Evolutionary conservation across 2,329 filamentous ascomycete species (phyloP).

Genomic region (Fusarium ambrosium): DNA sequence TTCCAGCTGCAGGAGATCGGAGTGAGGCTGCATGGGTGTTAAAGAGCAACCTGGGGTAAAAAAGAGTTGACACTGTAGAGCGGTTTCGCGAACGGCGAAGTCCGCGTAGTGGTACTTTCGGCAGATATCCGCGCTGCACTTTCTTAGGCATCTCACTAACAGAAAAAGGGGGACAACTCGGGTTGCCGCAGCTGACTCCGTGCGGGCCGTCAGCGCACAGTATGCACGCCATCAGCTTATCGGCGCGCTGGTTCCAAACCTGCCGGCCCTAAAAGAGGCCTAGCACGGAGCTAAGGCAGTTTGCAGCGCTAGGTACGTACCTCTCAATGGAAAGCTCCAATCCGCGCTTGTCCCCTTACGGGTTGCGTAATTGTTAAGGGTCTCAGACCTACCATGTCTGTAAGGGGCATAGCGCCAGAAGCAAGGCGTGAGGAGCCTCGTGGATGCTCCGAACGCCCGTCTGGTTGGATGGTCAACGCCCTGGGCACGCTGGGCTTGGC

Average conservation of each 20-base stretch:
- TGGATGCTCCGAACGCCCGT: slow-evolving; percentile 26
- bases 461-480: slow-evolving; percentile 47
- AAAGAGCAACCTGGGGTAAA: slow-evolving; percentile 42
- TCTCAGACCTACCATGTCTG: slow-evolving; percentile 26
- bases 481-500: slow-evolving; percentile 13
- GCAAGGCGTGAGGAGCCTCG: slow-evolving; percentile 20
- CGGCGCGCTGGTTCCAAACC: slow-evolving; percentile 40
- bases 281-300: slow-evolving; percentile 39
- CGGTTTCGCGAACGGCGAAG: slow-evolving; percentile 35
- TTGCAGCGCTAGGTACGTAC: slow-evolving; percentile 39
- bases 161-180: neutral
- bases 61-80: slow-evolving; percentile 42
- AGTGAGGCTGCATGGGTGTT: slow-evolving; percentile 43
- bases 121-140: slow-evolving; percentile 22
- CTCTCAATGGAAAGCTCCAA: slow-evolving; percentile 16
- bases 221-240: slow-evolving; percentile 49
- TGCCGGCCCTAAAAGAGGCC: slow-evolving; percentile 42
- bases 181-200: slow-evolving; percentile 27
- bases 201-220: slow-evolving; percentile 33
- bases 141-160: neutral
- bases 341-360: slow-evolving; percentile 40
- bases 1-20: slow-evolving; percentile 44
- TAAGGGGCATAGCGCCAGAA: slow-evolving; percentile 30
- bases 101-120: slow-evolving; percentile 36
- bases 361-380: slow-evolving; percentile 42